Evolutionary conservation across 225 moss, liverwort and hornwort species (phyloP), one percentile per base, ranked within the genome.

Genomic region (Rhytidiadelphus loreus): DNA sequence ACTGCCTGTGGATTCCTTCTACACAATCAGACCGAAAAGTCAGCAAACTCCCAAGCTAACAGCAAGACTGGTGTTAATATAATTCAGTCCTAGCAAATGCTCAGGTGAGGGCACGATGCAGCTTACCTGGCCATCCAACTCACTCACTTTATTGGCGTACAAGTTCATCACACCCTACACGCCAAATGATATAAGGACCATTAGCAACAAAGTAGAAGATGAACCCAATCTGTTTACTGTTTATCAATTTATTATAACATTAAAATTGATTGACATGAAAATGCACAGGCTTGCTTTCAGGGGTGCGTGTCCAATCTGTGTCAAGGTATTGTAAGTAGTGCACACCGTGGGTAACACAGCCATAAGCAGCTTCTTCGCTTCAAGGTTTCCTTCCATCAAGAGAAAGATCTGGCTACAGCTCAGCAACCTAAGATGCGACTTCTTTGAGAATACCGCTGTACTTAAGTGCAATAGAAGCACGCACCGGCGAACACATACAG

Each of bases 401-500:
- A 98, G 95, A 87, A 95, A 96, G 58, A 96, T 93, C 64, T 97
- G 94, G 80, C 95, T 96, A 80, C 96, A 94, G 89, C 98, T 97
- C 84, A 98, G 90, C 69, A 91, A 76, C 89, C 97, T 93, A 35
- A 95, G 93, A 87, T 96, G 95, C 74, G 93, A 87, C 88, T 96
- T 97, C 94, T 95, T 97, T 64, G 98, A 97, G 89, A 97, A 97
- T 68, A 98, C 94, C 58, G 97, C 95, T 78, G 92, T 96, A 70
- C 96, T 98, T 46, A 98, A 88, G 90, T 97, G 97, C 86, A 96
- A 76, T 71, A 96, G 93, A 70, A 98, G 91, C 86, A 98, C 94
- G 87, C 98, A 97, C 85, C 96, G 94, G 80, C 94, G 94, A 53
- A 98, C 85, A 85, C 97, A 98, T 29, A 92, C 78, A 82, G 63